Base-by-base conservation (phyloP, 306 rosid species). In the Dryas octopetala region DNA sequence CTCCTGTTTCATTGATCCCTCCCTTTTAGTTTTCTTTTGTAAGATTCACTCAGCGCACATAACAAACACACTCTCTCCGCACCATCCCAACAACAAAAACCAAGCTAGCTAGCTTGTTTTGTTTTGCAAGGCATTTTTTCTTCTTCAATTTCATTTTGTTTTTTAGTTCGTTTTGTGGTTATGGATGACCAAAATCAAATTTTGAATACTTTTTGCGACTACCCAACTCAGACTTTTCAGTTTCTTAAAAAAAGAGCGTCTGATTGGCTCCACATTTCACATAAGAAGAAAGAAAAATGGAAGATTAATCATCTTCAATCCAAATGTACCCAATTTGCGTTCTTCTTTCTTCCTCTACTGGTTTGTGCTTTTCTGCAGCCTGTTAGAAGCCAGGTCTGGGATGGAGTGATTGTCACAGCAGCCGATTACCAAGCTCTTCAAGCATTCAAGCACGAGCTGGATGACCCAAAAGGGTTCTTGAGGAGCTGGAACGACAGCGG, bases 401-500 rank as follows among this genome's bases (percentile, higher is more conserved):
- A 93, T 50, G 98, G 98, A 7, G 91, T 93, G 12, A 74, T 89
- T 58, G 96, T 93, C 28, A 91, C 97, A 43, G 86, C 88, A 8
- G 89, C 96, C 40, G 93, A 93, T 57, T 93, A 83, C 75, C 78
- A 89, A 48, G 84, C 96, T 17, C 96, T 93, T 51, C 88, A 93
- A 78, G 96, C 98, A 5, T 83, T 93, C 85, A 93, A 91, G 84
- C 88, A 85, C 32, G 98, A 93, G 71, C 77, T 93, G 41, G 72
- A 79, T 57, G 97, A 93, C 75, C 96, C 98, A 6, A 79, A 86
- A 77, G 98, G 98, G 71, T 89, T 89, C 83, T 63, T 93, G 52
- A 78, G 75, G 83, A 91, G 90, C 83, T 93, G 97, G 98, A 93
- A 93, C 69, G 97, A 86, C 70, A 91, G 89, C 23, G 92, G 92